Percentiles rank a stretch among this genome's conserved stretches.
These are phyloP conservation scores for Fusarium algeriense DNA, from an alignment of 2,329 filamentous ascomycete species.

Conservation along the genomic window DNA sequence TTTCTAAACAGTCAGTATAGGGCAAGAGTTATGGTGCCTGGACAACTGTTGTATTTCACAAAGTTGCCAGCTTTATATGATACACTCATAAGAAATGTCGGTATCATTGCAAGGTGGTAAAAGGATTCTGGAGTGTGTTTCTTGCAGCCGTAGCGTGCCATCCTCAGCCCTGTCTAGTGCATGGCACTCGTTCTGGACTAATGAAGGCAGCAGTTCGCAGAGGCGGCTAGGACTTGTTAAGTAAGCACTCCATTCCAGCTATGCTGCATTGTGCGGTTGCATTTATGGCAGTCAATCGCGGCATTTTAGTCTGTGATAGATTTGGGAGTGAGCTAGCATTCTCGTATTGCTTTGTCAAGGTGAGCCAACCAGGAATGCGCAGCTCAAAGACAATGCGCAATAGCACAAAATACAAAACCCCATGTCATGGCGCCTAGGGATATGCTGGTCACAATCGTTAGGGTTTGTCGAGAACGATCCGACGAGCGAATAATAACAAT, in stretches of 20 bases:
- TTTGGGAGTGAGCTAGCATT: neutral
- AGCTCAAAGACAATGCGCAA: neutral
- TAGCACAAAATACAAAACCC: slow-evolving; percentile 1
- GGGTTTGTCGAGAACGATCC: slow-evolving; percentile 1
- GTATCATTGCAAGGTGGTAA: neutral
- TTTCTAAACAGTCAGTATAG: neutral
- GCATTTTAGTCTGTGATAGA: neutral
- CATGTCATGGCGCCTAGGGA: neutral
- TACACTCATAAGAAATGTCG: neutral
- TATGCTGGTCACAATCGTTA: slow-evolving; percentile 2
- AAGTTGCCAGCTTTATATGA: neutral
- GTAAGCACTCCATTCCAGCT: slow-evolving; percentile 24
- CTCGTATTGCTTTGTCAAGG: neutral
- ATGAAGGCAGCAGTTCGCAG: slow-evolving; percentile 17
- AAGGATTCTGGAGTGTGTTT: neutral
- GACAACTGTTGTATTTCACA: neutral
- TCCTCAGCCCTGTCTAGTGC: slow-evolving; percentile 43
- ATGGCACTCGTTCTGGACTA: slow-evolving; percentile 8
- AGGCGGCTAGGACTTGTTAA: slow-evolving; percentile 1
- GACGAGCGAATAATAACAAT: slow-evolving; percentile 10
- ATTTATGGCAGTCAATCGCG: slow-evolving; percentile 9
- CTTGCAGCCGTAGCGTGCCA: slow-evolving; percentile 1
- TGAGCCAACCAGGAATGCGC: neutral
- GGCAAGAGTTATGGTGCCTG: neutral
- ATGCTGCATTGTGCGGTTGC: slow-evolving; percentile 15